These are phyloP conservation scores for Pleurotus platypus DNA, from an alignment of 768 basidiomycete species.

Conservation along the genomic window DNA sequence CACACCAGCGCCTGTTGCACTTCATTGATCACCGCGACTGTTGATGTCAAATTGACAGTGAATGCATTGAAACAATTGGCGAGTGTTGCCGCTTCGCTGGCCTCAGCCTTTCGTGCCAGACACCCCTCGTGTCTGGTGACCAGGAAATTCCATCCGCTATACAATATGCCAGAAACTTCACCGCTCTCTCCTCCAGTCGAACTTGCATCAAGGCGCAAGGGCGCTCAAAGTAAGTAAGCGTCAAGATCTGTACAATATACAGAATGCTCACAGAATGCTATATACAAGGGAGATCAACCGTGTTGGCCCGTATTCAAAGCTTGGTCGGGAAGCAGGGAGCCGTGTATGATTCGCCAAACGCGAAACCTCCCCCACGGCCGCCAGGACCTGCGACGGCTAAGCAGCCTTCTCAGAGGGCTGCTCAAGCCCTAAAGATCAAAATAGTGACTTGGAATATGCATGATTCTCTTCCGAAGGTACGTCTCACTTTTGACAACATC, in stretches of 20 bases:
- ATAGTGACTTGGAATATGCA: constrained; percentile 88
- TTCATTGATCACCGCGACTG: not conserved
- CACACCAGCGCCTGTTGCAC: not conserved
- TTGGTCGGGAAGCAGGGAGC: constrained; percentile 40
- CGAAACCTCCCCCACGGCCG: constrained; percentile 18
- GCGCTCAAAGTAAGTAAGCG: not conserved
- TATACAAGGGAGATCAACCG: constrained; percentile 28
- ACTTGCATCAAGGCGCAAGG: not conserved
- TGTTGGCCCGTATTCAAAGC: constrained; percentile 49
- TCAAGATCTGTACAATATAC: too few relatives aligned
- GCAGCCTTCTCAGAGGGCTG: constrained; percentile 20
- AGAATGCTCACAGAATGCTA: too few relatives aligned
- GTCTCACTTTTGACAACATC: not conserved
- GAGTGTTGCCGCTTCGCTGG: not conserved
- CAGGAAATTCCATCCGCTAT: not conserved
- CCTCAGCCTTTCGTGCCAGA: not conserved
- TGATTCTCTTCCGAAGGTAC: constrained; percentile 72
- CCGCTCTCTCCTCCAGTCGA: not conserved
- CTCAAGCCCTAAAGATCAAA: constrained; percentile 58
- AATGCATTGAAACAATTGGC: not conserved
- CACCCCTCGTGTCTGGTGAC: not conserved
- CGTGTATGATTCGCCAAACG: constrained; percentile 15
- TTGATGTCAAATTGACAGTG: constrained; percentile 4
- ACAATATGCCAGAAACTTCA: not conserved
- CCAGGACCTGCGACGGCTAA: constrained; percentile 19